phyloP scores from a whole-genome alignment of 768 basidiomycete species.

The Crepidotus variabilis region DNA sequence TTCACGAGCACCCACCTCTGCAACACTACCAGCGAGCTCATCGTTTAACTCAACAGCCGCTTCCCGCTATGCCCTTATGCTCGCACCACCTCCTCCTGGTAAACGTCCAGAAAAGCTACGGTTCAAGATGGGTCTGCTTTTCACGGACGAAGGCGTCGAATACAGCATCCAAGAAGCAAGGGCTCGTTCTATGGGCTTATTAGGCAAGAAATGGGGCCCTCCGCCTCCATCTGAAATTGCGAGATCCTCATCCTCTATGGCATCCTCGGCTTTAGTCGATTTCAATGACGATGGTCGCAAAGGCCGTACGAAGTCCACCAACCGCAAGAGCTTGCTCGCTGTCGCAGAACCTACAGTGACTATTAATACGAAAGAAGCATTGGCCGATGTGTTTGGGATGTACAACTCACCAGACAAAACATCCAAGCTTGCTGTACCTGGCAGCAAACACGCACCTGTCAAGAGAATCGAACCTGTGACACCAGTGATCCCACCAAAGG shows the following conservation, averaged over 20 bases:
- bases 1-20: slow-evolving; percentile 14
- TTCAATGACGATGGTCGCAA: slow-evolving; percentile 60
- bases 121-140: slow-evolving; percentile 66
- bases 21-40: slow-evolving; percentile 20
- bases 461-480: slow-evolving; percentile 62
- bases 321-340: slow-evolving; percentile 42
- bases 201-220: slow-evolving; percentile 80
- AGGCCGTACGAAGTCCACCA: slow-evolving; percentile 34
- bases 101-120: slow-evolving; percentile 70
- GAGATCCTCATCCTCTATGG: slow-evolving; percentile 23
- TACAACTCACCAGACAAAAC: slow-evolving; percentile 90
- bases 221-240: slow-evolving; percentile 46
- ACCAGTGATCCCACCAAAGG: slow-evolving; percentile 32
- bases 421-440: slow-evolving; percentile 46
- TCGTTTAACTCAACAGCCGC: slow-evolving; percentile 36
- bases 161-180: slow-evolving; percentile 84
- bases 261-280: slow-evolving; percentile 42
- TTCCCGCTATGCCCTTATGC: slow-evolving; percentile 68
- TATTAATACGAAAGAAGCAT: slow-evolving; percentile 94
- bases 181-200: slow-evolving; percentile 75
- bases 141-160: slow-evolving; percentile 74
- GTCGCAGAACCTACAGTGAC: slow-evolving; percentile 82
- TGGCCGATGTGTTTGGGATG: slow-evolving; percentile 93
- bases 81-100: slow-evolving; percentile 62
- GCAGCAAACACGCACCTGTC: slow-evolving; percentile 72